A percentile compares a stretch with the other conserved stretches of the same genome.
Evolutionary conservation across 2,329 filamentous ascomycete species (phyloP).

Genomic region (Lachnellula suecica): DNA sequence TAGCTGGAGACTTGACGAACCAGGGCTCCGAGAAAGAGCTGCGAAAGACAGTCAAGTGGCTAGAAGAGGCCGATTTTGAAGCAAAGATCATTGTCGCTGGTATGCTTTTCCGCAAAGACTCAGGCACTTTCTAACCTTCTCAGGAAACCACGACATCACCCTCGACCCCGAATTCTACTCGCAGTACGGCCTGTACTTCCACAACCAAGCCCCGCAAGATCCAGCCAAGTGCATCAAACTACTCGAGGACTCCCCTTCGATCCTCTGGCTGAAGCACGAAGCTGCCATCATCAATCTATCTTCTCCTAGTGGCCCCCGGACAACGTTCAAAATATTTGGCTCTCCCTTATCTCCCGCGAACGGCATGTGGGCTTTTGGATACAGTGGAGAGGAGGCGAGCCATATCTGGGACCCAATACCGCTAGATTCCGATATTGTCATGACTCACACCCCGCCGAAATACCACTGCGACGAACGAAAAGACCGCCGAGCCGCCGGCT

Average conservation of each 20-base stretch:
- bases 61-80: slow-evolving; percentile 66
- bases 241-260: slow-evolving; percentile 40
- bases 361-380: slow-evolving; percentile 68
- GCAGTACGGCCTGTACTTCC: slow-evolving; percentile 51
- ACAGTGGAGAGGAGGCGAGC: slow-evolving; percentile 41
- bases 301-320: slow-evolving; percentile 53
- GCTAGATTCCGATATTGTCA: slow-evolving; percentile 59
- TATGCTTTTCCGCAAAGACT: slow-evolving; percentile 35
- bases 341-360: slow-evolving; percentile 63
- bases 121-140: slow-evolving; percentile 11
- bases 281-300: slow-evolving; percentile 53
- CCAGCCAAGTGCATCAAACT: slow-evolving; percentile 52
- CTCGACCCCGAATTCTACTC: slow-evolving; percentile 64
- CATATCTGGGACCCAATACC: slow-evolving; percentile 62
- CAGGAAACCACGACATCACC: slow-evolving; percentile 75
- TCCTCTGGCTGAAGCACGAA: slow-evolving; percentile 66
- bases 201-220: slow-evolving; percentile 55
- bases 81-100: slow-evolving; percentile 70
- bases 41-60: slow-evolving; percentile 62
- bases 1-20: slow-evolving; percentile 76
- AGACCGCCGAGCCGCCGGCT: slow-evolving; percentile 49
- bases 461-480: slow-evolving; percentile 55
- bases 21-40: slow-evolving; percentile 64
- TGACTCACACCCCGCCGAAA: slow-evolving; percentile 69
- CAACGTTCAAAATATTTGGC: slow-evolving; percentile 66